Conservation (phyloP, 805 yeast species). For the Candida arabinofermentans region DNA sequence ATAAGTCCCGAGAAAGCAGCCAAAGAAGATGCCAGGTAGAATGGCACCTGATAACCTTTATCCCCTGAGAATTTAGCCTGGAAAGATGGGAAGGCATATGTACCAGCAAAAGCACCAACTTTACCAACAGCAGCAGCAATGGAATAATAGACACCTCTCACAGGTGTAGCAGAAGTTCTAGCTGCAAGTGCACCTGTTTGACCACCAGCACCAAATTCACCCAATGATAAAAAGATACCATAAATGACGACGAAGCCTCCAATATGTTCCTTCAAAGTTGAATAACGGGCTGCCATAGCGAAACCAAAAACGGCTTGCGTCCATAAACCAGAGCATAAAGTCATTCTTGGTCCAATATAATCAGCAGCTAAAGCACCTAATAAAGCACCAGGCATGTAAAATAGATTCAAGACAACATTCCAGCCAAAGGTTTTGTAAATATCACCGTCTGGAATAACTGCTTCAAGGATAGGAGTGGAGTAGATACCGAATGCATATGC, state of each 20-base stretch:
- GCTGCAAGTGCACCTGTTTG: conserved; percentile 85
- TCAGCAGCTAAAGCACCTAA: conserved; percentile 82
- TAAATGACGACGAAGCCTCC: conserved; percentile 82
- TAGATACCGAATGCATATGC: conserved; percentile 85
- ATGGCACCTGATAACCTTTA: conserved; percentile 68
- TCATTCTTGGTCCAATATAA: conserved; percentile 82
- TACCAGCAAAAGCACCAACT: conserved; percentile 88
- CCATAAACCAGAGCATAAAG: conserved; percentile 63
- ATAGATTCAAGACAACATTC: conserved; percentile 84
- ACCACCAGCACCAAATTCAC: conserved; percentile 95
- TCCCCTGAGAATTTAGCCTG: conserved; percentile 56
- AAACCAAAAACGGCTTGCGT: conserved; percentile 77
- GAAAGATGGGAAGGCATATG: conserved; percentile 83
- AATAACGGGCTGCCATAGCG: conserved; percentile 73
- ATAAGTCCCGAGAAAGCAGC: conserved; percentile 68
- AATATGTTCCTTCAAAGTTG: conserved; percentile 50
- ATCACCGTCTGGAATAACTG: conserved; percentile 55
- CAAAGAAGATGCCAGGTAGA: conserved; percentile 75
- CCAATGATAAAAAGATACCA: conserved; percentile 82
- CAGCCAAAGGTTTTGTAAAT: conserved; percentile 81
- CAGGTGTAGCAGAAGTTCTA: conserved; percentile 79
- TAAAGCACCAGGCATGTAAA: conserved; percentile 87
- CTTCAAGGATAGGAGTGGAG: conserved; percentile 64
- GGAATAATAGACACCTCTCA: conserved; percentile 89
- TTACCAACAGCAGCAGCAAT: conserved; percentile 90